These are phyloP conservation scores for Cylindrodendrum hubeiense DNA, from an alignment of 2,329 filamentous ascomycete genomes.

Conservation along the genomic window DNA sequence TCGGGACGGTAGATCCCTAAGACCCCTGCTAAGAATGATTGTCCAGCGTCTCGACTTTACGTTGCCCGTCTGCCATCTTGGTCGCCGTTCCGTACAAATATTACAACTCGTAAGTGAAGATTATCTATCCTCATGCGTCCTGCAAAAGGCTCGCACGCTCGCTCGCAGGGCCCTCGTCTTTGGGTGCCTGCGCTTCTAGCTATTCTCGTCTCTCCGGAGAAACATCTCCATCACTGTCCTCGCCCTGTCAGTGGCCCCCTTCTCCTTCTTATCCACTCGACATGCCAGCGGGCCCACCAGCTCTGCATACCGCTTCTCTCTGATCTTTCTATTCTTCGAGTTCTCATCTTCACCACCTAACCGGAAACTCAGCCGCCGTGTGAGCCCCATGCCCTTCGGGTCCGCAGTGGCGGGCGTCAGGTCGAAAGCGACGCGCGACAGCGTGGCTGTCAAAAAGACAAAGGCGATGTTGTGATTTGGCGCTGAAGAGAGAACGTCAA, in stretches of 20 bases:
- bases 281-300: conserved; percentile 76
- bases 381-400: conserved; percentile 47
- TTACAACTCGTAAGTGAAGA: conserved; percentile 10
- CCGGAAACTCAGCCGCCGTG: conserved; percentile 62
- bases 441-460: conserved; percentile 85
- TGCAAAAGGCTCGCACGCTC: conserved; percentile 29
- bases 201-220: conserved; percentile 49
- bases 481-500: conserved; percentile 79
- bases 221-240: conserved; percentile 79
- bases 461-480: conserved; percentile 91
- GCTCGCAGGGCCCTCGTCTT: conserved; percentile 28
- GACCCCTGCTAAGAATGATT: neutral
- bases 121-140: conserved; percentile 1
- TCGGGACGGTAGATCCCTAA: neutral
- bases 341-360: conserved; percentile 48
- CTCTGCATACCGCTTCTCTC: conserved; percentile 73
- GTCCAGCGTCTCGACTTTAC: conserved; percentile 3
- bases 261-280: conserved; percentile 67
- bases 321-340: conserved; percentile 62
- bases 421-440: conserved; percentile 67
- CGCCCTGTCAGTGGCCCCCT: conserved; percentile 72
- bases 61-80: neutral
- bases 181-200: conserved; percentile 43
- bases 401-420: conserved; percentile 55
- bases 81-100: neutral